Percentiles rank a stretch among this genome's conserved stretches.
Evolutionary conservation across 257 asterid species (phyloP).

Genomic region (Ligustrum vulgare): DNA sequence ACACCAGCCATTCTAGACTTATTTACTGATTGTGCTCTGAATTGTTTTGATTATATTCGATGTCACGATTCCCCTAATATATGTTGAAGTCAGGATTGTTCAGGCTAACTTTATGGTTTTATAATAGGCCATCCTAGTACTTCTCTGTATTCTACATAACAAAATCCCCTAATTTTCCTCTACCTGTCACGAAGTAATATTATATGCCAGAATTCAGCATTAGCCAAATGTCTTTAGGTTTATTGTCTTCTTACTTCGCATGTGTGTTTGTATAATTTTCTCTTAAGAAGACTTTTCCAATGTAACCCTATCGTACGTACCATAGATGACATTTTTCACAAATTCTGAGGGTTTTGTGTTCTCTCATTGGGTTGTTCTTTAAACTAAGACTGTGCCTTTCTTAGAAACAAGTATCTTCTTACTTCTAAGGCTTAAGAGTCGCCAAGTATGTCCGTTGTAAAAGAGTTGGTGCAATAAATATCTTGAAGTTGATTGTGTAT

Average conservation of each 20-base stretch:
- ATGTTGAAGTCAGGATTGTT: conserved; percentile 6
- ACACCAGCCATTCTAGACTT: conserved; percentile 13
- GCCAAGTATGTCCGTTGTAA: not conserved
- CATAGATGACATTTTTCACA: not conserved
- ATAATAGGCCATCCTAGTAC: not conserved
- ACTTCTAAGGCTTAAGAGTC: not conserved
- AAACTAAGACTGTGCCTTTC: conserved; percentile 12
- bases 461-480: conserved; percentile 13
- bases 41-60: not conserved
- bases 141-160: conserved; percentile 12
- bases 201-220: conserved; percentile 4
- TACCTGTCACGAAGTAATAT: not conserved
- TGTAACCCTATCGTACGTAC: not conserved
- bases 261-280: not conserved
- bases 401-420: conserved; percentile 10
- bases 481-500: conserved; percentile 12
- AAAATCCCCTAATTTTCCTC: not conserved
- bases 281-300: not conserved
- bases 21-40: conserved; percentile 19
- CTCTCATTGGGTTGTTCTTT: not conserved
- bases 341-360: conserved; percentile 1
- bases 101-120: not conserved
- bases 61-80: not conserved
- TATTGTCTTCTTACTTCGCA: conserved; percentile 12
- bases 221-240: conserved; percentile 6